phyloP scores from a whole-genome alignment of 805 yeast species.

The Cyberlindnera euphorbiae region DNA sequence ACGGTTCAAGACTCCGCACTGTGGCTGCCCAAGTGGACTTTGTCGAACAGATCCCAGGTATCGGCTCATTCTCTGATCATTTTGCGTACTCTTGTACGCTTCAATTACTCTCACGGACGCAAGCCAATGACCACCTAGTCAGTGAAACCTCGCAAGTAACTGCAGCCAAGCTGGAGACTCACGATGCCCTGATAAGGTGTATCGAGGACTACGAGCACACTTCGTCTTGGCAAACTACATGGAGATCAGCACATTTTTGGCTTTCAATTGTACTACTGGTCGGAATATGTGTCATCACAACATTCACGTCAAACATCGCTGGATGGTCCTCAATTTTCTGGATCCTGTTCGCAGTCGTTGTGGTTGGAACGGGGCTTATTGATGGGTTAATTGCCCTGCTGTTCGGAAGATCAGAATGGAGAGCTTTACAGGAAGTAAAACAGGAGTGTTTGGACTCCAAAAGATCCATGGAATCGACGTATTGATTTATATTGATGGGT shows the following conservation, averaged over 20 bases:
- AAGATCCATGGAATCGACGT: slow-evolving; percentile 2
- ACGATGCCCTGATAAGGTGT: slow-evolving; percentile 31
- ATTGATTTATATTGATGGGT: slow-evolving; percentile 53
- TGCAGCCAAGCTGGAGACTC: not conserved
- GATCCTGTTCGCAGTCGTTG: slow-evolving; percentile 46
- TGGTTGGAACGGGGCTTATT: slow-evolving; percentile 62
- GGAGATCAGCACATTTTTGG: slow-evolving; percentile 65
- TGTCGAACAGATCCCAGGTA: slow-evolving; percentile 57
- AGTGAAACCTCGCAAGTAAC: not conserved
- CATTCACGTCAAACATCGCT: slow-evolving; percentile 51
- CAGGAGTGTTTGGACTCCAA: slow-evolving; percentile 50
- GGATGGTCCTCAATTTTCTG: slow-evolving; percentile 68
- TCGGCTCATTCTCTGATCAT: slow-evolving; percentile 88
- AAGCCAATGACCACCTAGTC: slow-evolving; percentile 3
- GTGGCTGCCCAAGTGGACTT: slow-evolving; percentile 67
- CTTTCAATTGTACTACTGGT: slow-evolving; percentile 47
- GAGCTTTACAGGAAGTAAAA: slow-evolving; percentile 74
- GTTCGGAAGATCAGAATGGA: slow-evolving; percentile 74
- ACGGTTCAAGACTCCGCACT: slow-evolving; percentile 47
- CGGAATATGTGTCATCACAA: slow-evolving; percentile 48
- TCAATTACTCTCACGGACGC: slow-evolving; percentile 21
- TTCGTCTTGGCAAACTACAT: slow-evolving; percentile 50
- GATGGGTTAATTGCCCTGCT: slow-evolving; percentile 75
- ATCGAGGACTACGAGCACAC: slow-evolving; percentile 46
- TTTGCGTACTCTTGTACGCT: slow-evolving; percentile 66